Percentiles rank a stretch among this genome's conserved stretches.
Conservation (phyloP, 163 green algal genomes). For the Prototheca stagnorum region DNA sequence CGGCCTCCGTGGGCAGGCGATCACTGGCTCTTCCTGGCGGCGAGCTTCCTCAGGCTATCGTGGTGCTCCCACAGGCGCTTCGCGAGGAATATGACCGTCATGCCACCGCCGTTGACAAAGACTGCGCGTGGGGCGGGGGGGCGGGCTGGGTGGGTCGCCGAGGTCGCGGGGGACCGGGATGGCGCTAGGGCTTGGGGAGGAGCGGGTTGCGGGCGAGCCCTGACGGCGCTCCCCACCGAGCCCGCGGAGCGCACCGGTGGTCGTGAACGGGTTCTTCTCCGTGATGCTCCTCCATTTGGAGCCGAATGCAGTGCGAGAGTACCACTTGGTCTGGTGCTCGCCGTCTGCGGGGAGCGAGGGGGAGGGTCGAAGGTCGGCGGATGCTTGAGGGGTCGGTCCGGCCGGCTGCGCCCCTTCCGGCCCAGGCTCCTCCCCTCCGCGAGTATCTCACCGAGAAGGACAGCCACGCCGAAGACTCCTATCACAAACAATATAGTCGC, state of each 20-base stretch:
- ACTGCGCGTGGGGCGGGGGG: not conserved
- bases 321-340: constrained; percentile 2
- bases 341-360: constrained; percentile 2
- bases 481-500: not conserved
- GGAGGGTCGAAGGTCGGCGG: not conserved
- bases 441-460: constrained; percentile 2
- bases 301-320: constrained; percentile 6
- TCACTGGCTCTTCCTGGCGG: too few species aligned
- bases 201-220: too few species aligned
- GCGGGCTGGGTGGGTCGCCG: too few species aligned
- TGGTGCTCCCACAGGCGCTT: not conserved
- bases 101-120: constrained; percentile 8
- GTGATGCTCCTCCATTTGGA: constrained; percentile 1
- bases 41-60: too few species aligned
- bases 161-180: too few species aligned
- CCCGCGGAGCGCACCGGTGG: too few species aligned
- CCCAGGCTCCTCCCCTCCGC: not conserved
- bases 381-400: not conserved
- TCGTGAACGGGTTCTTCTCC: not conserved
- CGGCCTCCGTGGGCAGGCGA: too few species aligned
- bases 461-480: not conserved
- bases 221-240: too few species aligned
- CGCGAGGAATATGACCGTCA: not conserved
- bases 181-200: too few species aligned
- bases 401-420: not conserved